Percentiles rank a stretch among this genome's conserved stretches.
Evolutionary conservation across 2,329 filamentous ascomycete species (phyloP).

Genomic region (Cladosporium sp.): DNA sequence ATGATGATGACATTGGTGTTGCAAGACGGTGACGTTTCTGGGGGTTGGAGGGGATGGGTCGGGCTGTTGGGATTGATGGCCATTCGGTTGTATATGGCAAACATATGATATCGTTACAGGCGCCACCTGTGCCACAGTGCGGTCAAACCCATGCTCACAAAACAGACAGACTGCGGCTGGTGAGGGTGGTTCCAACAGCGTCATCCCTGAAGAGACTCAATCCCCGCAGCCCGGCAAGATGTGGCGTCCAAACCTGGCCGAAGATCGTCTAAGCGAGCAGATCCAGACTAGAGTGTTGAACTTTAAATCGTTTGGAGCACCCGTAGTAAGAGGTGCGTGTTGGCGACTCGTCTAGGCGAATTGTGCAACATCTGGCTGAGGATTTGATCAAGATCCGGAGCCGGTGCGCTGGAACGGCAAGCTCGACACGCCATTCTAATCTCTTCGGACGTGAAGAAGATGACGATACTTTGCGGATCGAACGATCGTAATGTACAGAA

Average conservation of each 20-base stretch:
- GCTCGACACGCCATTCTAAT: neutral
- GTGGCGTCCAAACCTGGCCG: neutral
- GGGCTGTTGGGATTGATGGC: no score
- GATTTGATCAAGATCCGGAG: neutral
- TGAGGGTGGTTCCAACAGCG: neutral
- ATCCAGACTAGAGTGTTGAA: neutral
- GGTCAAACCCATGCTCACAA: neutral
- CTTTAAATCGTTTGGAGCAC: neutral
- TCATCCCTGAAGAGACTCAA: neutral
- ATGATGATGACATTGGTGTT: neutral
- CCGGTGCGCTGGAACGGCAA: neutral
- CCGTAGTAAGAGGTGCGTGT: neutral
- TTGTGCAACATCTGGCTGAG: neutral
- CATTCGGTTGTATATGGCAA: neutral
- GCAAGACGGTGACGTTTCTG: neutral
- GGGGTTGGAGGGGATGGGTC: neutral
- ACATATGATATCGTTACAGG: neutral
- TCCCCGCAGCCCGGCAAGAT: neutral
- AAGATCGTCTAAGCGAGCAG: neutral
- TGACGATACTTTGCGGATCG: neutral
- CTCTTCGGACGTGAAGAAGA: neutral
- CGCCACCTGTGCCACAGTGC: neutral
- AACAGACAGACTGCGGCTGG: neutral
- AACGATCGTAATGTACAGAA: neutral
- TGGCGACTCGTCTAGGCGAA: neutral